Percentiles rank a stretch among this genome's conserved stretches.
Evolutionary conservation across 331 rosid genomes (phyloP).

Genomic region (Prunus yedoensis): DNA sequence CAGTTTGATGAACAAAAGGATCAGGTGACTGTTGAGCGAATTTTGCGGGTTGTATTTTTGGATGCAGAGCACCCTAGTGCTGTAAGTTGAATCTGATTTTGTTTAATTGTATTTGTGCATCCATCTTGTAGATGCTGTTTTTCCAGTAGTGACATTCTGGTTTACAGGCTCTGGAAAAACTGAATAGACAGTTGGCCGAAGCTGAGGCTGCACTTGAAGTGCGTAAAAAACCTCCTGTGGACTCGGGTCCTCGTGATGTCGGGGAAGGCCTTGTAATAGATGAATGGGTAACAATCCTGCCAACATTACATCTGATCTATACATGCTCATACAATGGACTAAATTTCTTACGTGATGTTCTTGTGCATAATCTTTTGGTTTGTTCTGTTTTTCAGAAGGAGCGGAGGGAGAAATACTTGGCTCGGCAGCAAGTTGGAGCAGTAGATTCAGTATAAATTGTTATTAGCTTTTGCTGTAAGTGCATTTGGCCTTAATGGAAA

Average conservation of each 20-base stretch:
- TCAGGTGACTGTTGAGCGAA: slow-evolving; percentile 69
- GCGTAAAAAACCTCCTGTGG: slow-evolving; percentile 76
- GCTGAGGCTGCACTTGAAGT: slow-evolving; percentile 93
- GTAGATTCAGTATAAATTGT: slow-evolving; percentile 50
- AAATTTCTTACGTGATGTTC: neutral
- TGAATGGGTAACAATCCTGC: slow-evolving; percentile 71
- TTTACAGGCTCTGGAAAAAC: slow-evolving; percentile 74
- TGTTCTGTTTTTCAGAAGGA: slow-evolving; percentile 57
- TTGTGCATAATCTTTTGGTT: neutral
- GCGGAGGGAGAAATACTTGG: slow-evolving; percentile 90
- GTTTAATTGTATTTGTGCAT: neutral
- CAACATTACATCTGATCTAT: neutral
- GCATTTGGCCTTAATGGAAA: slow-evolving; percentile 20
- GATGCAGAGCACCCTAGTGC: slow-evolving; percentile 61
- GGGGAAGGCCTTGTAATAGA: slow-evolving; percentile 97
- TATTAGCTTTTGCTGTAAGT: slow-evolving; percentile 27
- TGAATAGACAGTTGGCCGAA: slow-evolving; percentile 79
- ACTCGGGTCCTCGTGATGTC: slow-evolving; percentile 62
- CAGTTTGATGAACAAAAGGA: slow-evolving; percentile 97
- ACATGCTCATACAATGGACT: neutral
- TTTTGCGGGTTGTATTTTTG: slow-evolving; percentile 73
- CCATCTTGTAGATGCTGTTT: neutral
- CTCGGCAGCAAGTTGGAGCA: slow-evolving; percentile 81
- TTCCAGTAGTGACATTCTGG: slow-evolving; percentile 14
- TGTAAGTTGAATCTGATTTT: slow-evolving; percentile 48